phyloP scores from a whole-genome alignment of 2,329 filamentous ascomycete genomes.

The Gliomastix tumulicola region DNA sequence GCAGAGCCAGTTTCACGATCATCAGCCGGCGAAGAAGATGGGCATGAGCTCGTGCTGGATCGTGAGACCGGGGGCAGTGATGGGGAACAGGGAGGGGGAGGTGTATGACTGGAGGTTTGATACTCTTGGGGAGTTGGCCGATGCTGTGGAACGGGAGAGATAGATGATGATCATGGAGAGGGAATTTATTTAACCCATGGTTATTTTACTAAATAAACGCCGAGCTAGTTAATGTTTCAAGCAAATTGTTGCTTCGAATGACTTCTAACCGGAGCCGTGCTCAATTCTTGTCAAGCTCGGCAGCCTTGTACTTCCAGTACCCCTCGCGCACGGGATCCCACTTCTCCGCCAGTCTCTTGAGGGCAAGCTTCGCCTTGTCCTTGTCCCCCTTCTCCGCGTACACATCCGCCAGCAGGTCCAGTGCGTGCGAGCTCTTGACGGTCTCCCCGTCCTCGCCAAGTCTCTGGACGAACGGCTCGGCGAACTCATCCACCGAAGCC shows the following conservation, averaged over 20 bases:
- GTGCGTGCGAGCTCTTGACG: conserved; percentile 56
- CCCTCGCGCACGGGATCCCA: conserved; percentile 89
- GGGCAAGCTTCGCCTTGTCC: conserved; percentile 59
- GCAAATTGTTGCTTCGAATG: too few relatives aligned
- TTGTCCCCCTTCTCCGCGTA: conserved; percentile 49
- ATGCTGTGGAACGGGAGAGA: conserved; percentile 36
- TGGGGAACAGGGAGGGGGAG: conserved; percentile 29
- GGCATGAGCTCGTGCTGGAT: conserved; percentile 59
- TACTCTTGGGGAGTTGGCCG: conserved; percentile 53
- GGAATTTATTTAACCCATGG: too few relatives aligned
- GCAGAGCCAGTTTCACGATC: conserved; percentile 65
- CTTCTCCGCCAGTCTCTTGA: conserved; percentile 69
- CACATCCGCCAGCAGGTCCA: conserved; percentile 68
- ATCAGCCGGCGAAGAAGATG: conserved; percentile 53
- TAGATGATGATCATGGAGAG: too few relatives aligned
- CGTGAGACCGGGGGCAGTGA: conserved; percentile 32
- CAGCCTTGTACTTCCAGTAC: conserved; percentile 70
- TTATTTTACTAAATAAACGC: neutral
- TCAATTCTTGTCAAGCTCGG: conserved; percentile 14
- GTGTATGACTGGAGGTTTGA: conserved; percentile 48
- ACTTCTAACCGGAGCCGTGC: too few relatives aligned
- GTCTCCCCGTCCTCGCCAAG: conserved; percentile 36
- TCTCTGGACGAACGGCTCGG: conserved; percentile 40
- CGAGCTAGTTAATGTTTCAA: too few relatives aligned
- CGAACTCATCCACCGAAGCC: conserved; percentile 37